A percentile compares a stretch with the other conserved stretches of the same genome.
Evolutionary conservation across 225 moss, liverwort and hornwort genomes (phyloP).

Genomic region (Thuidium tamariscinum): DNA sequence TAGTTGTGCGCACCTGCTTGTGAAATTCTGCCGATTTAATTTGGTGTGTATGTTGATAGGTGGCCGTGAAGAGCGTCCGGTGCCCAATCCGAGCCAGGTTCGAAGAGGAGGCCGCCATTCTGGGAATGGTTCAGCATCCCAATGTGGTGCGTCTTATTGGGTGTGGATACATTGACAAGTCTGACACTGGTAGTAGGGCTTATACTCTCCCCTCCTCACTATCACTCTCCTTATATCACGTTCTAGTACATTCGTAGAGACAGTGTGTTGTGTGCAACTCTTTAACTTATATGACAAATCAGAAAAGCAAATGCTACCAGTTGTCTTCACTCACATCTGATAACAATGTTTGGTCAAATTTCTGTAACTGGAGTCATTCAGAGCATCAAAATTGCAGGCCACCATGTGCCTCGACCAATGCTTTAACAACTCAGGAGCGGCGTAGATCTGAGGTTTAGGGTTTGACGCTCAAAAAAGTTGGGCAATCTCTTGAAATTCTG

Average conservation of each 20-base stretch:
- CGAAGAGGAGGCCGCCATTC: conserved; percentile 8
- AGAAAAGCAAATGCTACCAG: not conserved
- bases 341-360: not conserved
- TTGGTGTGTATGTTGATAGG: not conserved
- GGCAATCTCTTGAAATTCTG: not conserved
- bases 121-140: conserved; percentile 14
- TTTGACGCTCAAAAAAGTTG: not conserved
- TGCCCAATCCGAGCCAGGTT: not conserved
- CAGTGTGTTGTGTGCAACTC: not conserved
- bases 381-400: not conserved
- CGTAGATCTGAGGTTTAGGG: not conserved
- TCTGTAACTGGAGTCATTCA: not conserved
- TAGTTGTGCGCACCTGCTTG: not conserved
- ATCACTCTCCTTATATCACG: not conserved
- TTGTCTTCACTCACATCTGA: not conserved
- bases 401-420: not conserved
- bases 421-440: not conserved
- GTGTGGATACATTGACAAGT: not conserved
- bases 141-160: conserved; percentile 13
- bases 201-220: not conserved
- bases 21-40: not conserved
- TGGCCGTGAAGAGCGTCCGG: conserved; percentile 10
- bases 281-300: no score
- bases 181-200: not conserved
- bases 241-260: not conserved